Conservation (phyloP, 2,329 filamentous ascomycete genomes). For the Falciphora oryzae region DNA sequence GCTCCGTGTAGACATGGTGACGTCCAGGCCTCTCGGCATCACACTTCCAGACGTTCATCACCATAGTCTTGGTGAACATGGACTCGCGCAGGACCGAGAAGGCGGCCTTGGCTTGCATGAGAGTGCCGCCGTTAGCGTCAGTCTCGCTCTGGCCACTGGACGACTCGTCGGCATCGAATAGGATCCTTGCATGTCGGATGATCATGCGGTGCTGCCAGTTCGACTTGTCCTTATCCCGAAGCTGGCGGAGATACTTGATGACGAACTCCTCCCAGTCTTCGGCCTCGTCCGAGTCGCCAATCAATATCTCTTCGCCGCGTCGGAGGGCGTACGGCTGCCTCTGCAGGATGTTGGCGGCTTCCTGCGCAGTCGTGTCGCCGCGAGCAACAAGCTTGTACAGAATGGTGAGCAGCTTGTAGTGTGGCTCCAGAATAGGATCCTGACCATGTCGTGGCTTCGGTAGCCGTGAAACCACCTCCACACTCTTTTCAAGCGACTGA, state of each 20-base stretch:
- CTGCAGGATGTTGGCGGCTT: slow-evolving; percentile 47
- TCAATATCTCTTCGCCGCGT: slow-evolving; percentile 40
- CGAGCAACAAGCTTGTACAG: slow-evolving; percentile 71
- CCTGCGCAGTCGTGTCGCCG: slow-evolving; percentile 39
- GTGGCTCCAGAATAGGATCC: slow-evolving; percentile 82
- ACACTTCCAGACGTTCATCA: slow-evolving; percentile 91
- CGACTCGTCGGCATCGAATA: slow-evolving; percentile 40
- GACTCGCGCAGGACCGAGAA: slow-evolving; percentile 67
- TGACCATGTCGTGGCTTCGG: slow-evolving; percentile 51
- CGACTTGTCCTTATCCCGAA: slow-evolving; percentile 74
- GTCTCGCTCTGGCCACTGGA: slow-evolving; percentile 30
- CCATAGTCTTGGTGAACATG: slow-evolving; percentile 90
- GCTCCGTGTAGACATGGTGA: slow-evolving; percentile 86
- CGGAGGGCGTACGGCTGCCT: slow-evolving; percentile 49
- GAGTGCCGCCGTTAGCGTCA: slow-evolving; percentile 43
- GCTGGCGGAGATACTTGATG: slow-evolving; percentile 42
- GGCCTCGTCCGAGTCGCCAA: slow-evolving; percentile 39
- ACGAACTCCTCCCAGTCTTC: slow-evolving; percentile 58
- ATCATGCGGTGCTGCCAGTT: slow-evolving; percentile 96
- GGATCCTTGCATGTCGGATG: slow-evolving; percentile 58
- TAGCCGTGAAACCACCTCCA: slow-evolving; percentile 43
- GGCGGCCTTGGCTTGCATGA: slow-evolving; percentile 66
- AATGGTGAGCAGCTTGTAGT: slow-evolving; percentile 83
- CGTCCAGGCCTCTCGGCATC: slow-evolving; percentile 77
- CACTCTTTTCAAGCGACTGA: slow-evolving; percentile 43